Conservation (phyloP, 805 yeast species). For the Scheffersomyces coipomensis region DNA sequence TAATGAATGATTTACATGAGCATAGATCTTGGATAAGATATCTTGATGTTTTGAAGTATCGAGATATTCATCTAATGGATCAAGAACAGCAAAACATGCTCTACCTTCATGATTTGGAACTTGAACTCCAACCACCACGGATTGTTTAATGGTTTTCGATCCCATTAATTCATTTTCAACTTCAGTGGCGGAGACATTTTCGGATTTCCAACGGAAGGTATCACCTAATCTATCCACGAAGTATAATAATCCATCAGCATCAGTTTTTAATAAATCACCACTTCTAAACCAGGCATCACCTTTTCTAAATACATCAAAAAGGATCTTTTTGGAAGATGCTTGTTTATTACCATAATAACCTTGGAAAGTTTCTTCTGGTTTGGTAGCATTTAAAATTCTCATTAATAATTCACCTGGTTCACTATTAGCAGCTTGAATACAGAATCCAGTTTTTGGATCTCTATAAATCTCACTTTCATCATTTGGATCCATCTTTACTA, state of each 20-base stretch:
- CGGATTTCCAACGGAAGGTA: conserved; percentile 95
- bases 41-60: conserved; percentile 32
- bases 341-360: conserved; percentile 81
- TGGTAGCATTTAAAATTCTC: conserved; percentile 62
- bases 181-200: conserved; percentile 90
- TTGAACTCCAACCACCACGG: conserved; percentile 84
- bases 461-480: conserved; percentile 73
- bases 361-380: conserved; percentile 76
- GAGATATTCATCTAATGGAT: conserved; percentile 40
- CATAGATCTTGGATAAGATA: conserved; percentile 25
- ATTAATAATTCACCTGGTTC: conserved; percentile 89
- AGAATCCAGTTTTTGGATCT: conserved; percentile 61
- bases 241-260: conserved; percentile 66
- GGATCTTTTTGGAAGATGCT: conserved; percentile 76
- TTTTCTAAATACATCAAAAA: conserved; percentile 68
- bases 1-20: conserved; percentile 39
- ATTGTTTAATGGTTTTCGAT: conserved; percentile 50
- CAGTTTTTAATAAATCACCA: conserved; percentile 78
- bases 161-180: conserved; percentile 75
- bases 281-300: conserved; percentile 93
- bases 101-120: conserved; percentile 91
- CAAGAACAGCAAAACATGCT: conserved; percentile 85
- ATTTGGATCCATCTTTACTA: conserved; percentile 77
- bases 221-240: conserved; percentile 94
- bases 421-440: conserved; percentile 49